Percentiles rank a stretch among this genome's conserved stretches.
These are phyloP conservation scores for Suhomyces xylopsoci DNA, from an alignment of 805 yeast species.

Conservation along the genomic window DNA sequence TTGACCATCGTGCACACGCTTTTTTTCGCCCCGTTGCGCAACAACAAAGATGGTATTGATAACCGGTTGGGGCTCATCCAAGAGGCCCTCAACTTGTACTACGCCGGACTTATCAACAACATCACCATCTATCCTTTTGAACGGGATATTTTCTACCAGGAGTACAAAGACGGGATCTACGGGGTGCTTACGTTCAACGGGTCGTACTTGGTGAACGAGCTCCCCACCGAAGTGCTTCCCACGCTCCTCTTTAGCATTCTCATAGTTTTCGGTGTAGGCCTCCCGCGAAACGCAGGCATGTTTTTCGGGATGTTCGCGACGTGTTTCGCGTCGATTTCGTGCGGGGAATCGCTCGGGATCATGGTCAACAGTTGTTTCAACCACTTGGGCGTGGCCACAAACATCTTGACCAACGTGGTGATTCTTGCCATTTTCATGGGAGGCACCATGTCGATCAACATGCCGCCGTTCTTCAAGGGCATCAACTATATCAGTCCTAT, in stretches of 20 bases:
- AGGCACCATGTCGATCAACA: constrained; percentile 76
- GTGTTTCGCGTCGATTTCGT: constrained; percentile 52
- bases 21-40: constrained; percentile 49
- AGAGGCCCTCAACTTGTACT: constrained; percentile 68
- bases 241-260: constrained; percentile 58
- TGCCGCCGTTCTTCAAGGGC: constrained; percentile 66
- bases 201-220: constrained; percentile 57
- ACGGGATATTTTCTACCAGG: constrained; percentile 73
- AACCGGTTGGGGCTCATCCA: constrained; percentile 76
- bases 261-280: constrained; percentile 66
- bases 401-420: constrained; percentile 61
- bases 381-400: constrained; percentile 79
- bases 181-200: constrained; percentile 61
- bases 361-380: constrained; percentile 68
- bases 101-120: constrained; percentile 77
- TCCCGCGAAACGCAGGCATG: constrained; percentile 64
- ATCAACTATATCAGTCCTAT: constrained; percentile 76
- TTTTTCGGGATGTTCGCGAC: constrained; percentile 63
- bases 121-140: constrained; percentile 73
- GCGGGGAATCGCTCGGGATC: constrained; percentile 86
- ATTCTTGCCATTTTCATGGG: constrained; percentile 80
- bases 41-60: constrained; percentile 48
- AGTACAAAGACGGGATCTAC: constrained; percentile 69
- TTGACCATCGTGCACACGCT: constrained; percentile 64
- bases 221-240: constrained; percentile 66